Evolutionary conservation across 257 asterid species (phyloP), one percentile per base, ranked within the genome.

Genomic region (Solanum dulcamara): DNA sequence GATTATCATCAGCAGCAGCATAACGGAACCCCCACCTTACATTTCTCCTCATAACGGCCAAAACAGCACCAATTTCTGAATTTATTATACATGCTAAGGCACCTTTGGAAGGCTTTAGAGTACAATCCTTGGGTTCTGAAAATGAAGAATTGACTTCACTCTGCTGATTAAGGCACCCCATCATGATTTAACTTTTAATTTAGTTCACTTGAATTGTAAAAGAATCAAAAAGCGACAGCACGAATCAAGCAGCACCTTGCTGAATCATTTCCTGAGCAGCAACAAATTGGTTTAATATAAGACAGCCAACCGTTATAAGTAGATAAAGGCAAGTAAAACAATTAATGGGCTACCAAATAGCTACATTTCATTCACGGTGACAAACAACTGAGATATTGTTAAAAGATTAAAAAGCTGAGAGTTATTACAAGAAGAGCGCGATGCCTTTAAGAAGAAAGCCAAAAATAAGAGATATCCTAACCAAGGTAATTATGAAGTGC

Each of bases 61-160:
- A 55, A 81, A 81, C 84, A 81, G 84, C 84, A 35, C 84, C 53
- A 53, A 81, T 81, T 81, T 81, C 84, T 57, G 84, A 81, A 81
- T 81, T 81, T 38, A 81, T 74, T 53, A 81, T 81, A 57, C 84
- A 81, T 81, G 84, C 84, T 35, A 81, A 55, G 53, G 74, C 84
- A 81, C 83, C 83, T 79, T 48, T 79, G 40, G 13, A 79, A 79
- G 64, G 44, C 83, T 48, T 77, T 28, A 46, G 20, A 46, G 83
- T 79, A 20, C 44, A 79, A 48, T 17, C 83, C 30, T 28, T 79
- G 28, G 62, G 62, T 48, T 79, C 83, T 79, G 44, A 48, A 46
- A 77, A 48, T 28, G 64, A 28, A 48, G 83, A 17, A 77, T 48
- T 50, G 20, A 79, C 83, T 28, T 48, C 83, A 79, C 14, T 77